A percentile compares a stretch with the other conserved stretches of the same genome.
Evolutionary conservation across 2,329 filamentous ascomycete species (phyloP).

Genomic region (Fusarium globosum): DNA sequence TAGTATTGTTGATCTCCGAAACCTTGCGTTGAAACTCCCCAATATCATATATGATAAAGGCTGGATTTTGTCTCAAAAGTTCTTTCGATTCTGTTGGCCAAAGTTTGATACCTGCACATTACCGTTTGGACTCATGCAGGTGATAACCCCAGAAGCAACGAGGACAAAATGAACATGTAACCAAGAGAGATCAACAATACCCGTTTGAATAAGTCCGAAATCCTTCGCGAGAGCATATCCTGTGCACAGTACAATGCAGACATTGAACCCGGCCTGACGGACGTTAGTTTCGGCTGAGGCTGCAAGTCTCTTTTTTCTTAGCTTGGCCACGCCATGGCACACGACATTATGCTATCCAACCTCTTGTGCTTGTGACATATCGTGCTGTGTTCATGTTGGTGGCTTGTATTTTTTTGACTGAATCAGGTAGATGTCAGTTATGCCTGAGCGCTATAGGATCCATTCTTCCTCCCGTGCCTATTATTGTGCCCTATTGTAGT

Average conservation of each 20-base stretch:
- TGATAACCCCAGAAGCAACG: conserved; percentile 1
- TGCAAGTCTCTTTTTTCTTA: not conserved
- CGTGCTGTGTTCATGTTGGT: conserved; percentile 4
- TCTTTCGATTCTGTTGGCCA: not conserved
- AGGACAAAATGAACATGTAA: conserved; percentile 12
- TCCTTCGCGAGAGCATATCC: conserved; percentile 11
- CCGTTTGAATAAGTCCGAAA: not conserved
- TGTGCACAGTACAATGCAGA: not conserved
- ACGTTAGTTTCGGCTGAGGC: conserved; percentile 15
- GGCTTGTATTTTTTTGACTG: conserved; percentile 1
- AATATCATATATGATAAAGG: not conserved
- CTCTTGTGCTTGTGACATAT: conserved; percentile 19
- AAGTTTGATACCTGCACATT: not conserved
- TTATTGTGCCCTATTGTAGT: conserved; percentile 23
- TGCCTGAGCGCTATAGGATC: not conserved
- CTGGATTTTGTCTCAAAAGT: not conserved
- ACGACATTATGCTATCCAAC: not conserved
- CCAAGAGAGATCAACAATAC: not conserved
- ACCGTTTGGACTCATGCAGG: not conserved
- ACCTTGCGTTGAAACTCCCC: not conserved
- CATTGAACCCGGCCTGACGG: not conserved
- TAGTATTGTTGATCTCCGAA: conserved; percentile 11
- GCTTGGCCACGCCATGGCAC: conserved; percentile 10
- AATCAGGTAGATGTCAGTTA: not conserved
- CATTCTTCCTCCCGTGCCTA: conserved; percentile 7